Conservation (phyloP, 306 rosid genomes). For the Acacia confusa region DNA sequence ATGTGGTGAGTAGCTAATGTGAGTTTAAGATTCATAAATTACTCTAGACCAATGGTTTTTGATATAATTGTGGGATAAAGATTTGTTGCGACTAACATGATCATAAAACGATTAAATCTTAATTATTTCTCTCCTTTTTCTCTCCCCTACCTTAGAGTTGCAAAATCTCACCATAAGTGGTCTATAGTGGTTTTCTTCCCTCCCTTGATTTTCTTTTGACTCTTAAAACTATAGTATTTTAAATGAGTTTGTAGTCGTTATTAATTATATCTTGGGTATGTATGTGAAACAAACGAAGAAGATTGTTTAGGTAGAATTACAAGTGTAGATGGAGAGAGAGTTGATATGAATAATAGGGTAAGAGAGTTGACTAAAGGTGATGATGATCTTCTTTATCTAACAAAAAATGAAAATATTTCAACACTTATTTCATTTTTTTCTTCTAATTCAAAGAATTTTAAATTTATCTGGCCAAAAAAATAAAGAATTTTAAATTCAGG, state of each 20-base stretch:
- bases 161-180: slow-evolving; percentile 19
- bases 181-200: slow-evolving; percentile 1
- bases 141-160: background rate
- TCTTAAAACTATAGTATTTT: background rate
- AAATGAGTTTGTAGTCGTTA: background rate
- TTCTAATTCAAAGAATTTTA: slow-evolving; percentile 16
- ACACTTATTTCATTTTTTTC: background rate
- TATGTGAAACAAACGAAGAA: background rate
- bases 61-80: slow-evolving; percentile 10
- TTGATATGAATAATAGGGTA: too few species aligned
- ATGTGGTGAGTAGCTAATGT: slow-evolving; percentile 75
- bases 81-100: slow-evolving; percentile 8
- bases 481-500: slow-evolving; percentile 20
- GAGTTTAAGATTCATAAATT: slow-evolving; percentile 24
- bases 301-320: background rate
- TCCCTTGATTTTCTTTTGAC: background rate
- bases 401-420: background rate
- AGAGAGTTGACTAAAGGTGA: slow-evolving; percentile 3
- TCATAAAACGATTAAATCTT: slow-evolving; percentile 7
- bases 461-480: background rate
- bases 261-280: slow-evolving; percentile 2
- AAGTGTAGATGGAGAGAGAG: background rate
- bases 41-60: slow-evolving; percentile 9
- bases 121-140: background rate
- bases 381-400: background rate